Evolutionary conservation across 192 early-diverging fungal species (phyloP), one percentile per base, ranked within the genome.

Genomic region (Umbelopsis sp.): DNA sequence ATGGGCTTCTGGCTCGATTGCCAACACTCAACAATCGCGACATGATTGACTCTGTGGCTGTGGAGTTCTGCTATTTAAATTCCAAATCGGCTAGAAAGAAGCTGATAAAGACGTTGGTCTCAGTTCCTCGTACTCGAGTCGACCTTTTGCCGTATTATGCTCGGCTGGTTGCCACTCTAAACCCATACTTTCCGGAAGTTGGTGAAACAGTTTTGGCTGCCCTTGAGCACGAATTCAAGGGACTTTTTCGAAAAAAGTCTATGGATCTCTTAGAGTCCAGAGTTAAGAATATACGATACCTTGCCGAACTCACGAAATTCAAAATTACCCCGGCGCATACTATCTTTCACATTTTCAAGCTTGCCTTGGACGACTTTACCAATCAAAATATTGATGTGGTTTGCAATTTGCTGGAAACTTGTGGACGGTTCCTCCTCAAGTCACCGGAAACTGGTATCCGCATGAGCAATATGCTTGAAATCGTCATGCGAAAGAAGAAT

Each of bases 21-120:
- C 89, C 93, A 10, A 86, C 78, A 13, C 80, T 94, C 55, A 82
- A 91, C 61, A 97, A 92, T 70, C 88, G 92, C 11, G 93, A 93
- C 46, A 82, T 91, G 46, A 93, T 95, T 44, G 97, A 99, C 80
- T 86, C 92, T 70, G 79, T 92, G 4, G 95, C 98, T 0, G 86
- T 96, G 45, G 92, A 97, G 37, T 97, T 99, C 82, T 95, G 94
- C 77, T 98, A 89, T 71, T 74, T 95, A 10, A 98, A 98, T 81
- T 90, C 82, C 41, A 95, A 94, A 55, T 76, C 71, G 16, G 88
- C 92, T 12, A 82, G 96, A 47, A 92, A 88, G 18, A 85, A 86
- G 46, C 82, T 99, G 11, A 82, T 93, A n/a, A 44, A 86, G 81
- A 80, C 89, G 0, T 76, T 99, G 21, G 70, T 92, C 0, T 86